Evolutionary conservation across 352 stramenopile species (phyloP).

Genomic region (Phytophthora pinifolia): DNA sequence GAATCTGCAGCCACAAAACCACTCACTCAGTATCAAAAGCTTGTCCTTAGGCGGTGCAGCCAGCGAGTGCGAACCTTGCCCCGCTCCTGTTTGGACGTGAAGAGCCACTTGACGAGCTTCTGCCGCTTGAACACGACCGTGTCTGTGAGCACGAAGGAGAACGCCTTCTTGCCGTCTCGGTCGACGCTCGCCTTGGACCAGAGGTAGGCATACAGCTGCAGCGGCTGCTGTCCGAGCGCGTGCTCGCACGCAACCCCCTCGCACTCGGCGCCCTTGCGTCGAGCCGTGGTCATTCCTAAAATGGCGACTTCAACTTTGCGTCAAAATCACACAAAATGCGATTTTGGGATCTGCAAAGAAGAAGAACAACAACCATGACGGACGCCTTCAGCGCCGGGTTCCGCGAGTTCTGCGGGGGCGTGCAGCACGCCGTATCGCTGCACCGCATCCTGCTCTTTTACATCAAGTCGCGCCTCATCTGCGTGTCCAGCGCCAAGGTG

Average conservation of each 20-base stretch:
- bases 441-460: conserved; percentile 88
- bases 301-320: conserved; percentile 17
- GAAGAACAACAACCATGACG: conserved; percentile 24
- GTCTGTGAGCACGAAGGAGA: conserved; percentile 57
- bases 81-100: conserved; percentile 71
- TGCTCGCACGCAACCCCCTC: conserved; percentile 70
- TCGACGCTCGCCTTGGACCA: conserved; percentile 41
- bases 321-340: conserved; percentile 15
- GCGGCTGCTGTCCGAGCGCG: conserved; percentile 54
- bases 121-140: conserved; percentile 78
- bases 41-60: background rate
- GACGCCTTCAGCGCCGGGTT: conserved; percentile 64
- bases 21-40: background rate
- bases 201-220: conserved; percentile 63
- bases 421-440: conserved; percentile 85
- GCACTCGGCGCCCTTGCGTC: conserved; percentile 48
- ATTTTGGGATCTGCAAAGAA: conserved; percentile 11
- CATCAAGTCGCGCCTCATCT: conserved; percentile 83
- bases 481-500: conserved; percentile 82
- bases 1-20: conserved; percentile 35
- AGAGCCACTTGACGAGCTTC: conserved; percentile 69
- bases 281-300: conserved; percentile 20
- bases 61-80: conserved; percentile 40
- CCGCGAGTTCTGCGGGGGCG: conserved; percentile 80
- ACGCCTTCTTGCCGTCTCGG: conserved; percentile 23